Evolutionary conservation across 2,329 filamentous ascomycete genomes (phyloP).

Genomic region (Xylaria sp.): DNA sequence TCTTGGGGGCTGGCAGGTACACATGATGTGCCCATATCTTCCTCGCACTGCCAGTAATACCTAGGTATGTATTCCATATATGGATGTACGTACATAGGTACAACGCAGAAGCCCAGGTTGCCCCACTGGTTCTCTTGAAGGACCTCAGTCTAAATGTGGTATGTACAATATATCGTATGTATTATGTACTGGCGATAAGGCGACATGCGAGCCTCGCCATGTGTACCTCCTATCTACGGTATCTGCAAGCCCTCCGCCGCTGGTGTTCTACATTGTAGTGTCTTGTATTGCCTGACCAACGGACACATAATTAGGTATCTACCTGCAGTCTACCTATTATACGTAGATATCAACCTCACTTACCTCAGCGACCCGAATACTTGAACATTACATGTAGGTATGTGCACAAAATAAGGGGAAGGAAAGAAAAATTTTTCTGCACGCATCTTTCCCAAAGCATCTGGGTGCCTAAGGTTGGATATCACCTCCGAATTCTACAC

Average conservation of each 20-base stretch:
- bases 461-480: too few relatives aligned
- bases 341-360: not conserved
- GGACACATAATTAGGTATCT: not conserved
- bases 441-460: too few relatives aligned
- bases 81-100: not conserved
- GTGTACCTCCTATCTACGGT: not conserved
- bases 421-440: too few relatives aligned
- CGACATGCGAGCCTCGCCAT: not conserved
- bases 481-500: too few relatives aligned
- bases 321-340: not conserved
- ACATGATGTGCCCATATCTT: not conserved
- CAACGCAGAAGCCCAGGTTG: not conserved
- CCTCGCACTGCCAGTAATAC: not conserved
- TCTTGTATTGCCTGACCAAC: not conserved
- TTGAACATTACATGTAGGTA: too few relatives aligned
- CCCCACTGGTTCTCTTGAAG: not conserved
- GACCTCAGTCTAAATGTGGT: not conserved
- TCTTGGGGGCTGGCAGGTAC: not conserved
- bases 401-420: too few relatives aligned
- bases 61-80: too few relatives aligned
- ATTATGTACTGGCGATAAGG: too few relatives aligned
- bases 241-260: not conserved
- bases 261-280: too few relatives aligned
- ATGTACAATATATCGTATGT: too few relatives aligned
- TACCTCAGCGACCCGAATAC: not conserved